A percentile compares a stretch with the other conserved stretches of the same genome.
Evolutionary conservation across 768 basidiomycete species (phyloP).

Genomic region (Naganishia vaughanmartiniae): DNA sequence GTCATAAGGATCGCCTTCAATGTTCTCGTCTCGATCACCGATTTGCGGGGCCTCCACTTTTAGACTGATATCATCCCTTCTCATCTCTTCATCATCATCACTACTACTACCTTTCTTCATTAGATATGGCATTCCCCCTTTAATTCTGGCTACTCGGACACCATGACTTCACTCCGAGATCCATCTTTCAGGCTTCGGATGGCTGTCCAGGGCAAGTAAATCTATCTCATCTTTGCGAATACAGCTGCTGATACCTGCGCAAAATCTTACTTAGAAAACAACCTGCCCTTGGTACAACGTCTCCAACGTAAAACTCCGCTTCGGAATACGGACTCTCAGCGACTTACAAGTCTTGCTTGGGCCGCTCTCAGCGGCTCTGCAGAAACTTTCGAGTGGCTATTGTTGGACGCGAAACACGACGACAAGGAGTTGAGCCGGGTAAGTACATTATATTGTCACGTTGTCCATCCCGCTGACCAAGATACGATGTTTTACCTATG

Average conservation of each 20-base stretch:
- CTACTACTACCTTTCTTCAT: neutral
- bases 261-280: constrained; percentile 69
- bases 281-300: constrained; percentile 85
- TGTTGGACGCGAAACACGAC: constrained; percentile 81
- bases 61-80: neutral
- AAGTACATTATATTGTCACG: constrained; percentile 44
- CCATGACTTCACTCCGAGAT: constrained; percentile 32
- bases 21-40: neutral
- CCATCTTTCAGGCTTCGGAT: constrained; percentile 43
- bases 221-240: neutral
- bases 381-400: constrained; percentile 82
- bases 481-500: neutral
- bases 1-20: neutral
- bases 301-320: constrained; percentile 72
- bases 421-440: constrained; percentile 89
- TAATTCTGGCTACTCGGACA: neutral
- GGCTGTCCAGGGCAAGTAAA: constrained; percentile 47
- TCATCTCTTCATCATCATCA: neutral
- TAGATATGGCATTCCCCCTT: neutral
- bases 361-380: constrained; percentile 82
- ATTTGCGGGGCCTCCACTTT: neutral
- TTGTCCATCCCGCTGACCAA: neutral
- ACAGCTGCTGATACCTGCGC: constrained; percentile 21
- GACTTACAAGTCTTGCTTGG: constrained; percentile 88
- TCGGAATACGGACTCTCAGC: constrained; percentile 80